Base-by-base conservation (phyloP, 1,284 basidiomycete genomes). In the Cryptococcus sp. region DNA sequence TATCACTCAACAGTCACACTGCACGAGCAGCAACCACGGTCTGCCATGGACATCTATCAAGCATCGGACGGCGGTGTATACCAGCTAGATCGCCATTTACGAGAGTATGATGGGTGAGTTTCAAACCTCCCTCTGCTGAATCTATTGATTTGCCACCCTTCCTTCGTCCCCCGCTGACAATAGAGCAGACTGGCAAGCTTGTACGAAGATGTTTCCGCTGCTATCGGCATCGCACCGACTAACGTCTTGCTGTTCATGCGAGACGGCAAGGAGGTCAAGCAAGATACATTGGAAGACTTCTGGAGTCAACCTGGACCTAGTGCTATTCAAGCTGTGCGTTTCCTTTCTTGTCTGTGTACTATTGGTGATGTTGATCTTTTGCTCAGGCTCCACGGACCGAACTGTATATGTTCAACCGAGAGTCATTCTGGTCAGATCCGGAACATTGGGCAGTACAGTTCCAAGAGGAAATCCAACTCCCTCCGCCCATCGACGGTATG, bases 181-280 rank as follows among this genome's bases (percentile, higher is more conserved):
- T 34, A 10, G 5, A 34, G 29, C 29, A 76, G 75, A 8, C 61
- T 75, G 46, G 72, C 73, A 16, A 60, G 59, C n/a, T 62, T 76
- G 37, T 56, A 65, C 46, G 52, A 59, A 16, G 70, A 73, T 50
- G 62, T 72, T 2, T 54, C 70, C 1, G 46, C 54, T 6, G 55
- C 46, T 1, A 64, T 65, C 0, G 67, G 64, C n/a, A 26, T 77
- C 1, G 50, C 63, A 2, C 20, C 55, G 15, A 68, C 66, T 38
- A 73, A 75, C 60, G 57, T 75, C 13, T 57, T 77, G 34, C 61
- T 77, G n/a, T 77, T 77, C 58, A 60, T 74, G 34, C 70, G 72
- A 22, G 73, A 77, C 58, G 75, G 73, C 8, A 47, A 72, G 49
- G 73, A 77, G 55, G 53, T 77, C 17, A 64, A 61, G 52, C 58